Evolutionary conservation across 345 rosid species (phyloP).

Genomic region (Mercurialis annua): DNA sequence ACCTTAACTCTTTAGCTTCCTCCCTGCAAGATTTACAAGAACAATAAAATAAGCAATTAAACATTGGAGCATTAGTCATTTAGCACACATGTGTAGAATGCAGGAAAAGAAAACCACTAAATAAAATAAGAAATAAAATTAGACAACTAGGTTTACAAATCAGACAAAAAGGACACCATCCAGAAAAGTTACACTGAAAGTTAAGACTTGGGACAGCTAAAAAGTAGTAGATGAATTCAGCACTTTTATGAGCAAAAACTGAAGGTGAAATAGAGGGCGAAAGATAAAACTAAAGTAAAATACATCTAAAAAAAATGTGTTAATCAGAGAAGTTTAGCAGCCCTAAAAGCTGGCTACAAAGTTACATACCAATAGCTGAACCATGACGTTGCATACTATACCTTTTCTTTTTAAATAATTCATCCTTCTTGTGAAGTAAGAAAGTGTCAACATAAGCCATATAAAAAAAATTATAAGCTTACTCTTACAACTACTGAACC

Average conservation of each 20-base stretch:
- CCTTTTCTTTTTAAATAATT: background rate
- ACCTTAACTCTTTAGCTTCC: slow-evolving; percentile 63
- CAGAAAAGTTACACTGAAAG: background rate
- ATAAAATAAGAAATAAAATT: background rate
- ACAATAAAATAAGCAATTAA: background rate
- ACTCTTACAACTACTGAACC: background rate
- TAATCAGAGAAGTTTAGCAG: background rate
- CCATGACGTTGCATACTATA: background rate
- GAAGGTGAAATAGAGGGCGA: background rate
- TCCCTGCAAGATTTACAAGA: slow-evolving; percentile 40
- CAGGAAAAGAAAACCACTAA: background rate
- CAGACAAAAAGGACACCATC: background rate
- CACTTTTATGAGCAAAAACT: background rate
- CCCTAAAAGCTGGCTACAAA: background rate
- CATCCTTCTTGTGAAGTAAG: background rate
- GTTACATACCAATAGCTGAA: background rate
- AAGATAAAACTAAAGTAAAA: background rate
- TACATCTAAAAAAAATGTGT: background rate
- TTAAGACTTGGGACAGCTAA: background rate
- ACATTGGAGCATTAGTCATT: background rate
- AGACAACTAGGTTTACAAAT: background rate
- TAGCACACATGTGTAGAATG: background rate
- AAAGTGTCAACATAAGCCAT: background rate
- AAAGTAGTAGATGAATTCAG: background rate
- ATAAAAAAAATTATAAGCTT: background rate